A percentile compares a stretch with the other conserved stretches of the same genome.
Conservation (phyloP, 495 filamentous ascomycete genomes). For the Aspergillus mulundensis region DNA sequence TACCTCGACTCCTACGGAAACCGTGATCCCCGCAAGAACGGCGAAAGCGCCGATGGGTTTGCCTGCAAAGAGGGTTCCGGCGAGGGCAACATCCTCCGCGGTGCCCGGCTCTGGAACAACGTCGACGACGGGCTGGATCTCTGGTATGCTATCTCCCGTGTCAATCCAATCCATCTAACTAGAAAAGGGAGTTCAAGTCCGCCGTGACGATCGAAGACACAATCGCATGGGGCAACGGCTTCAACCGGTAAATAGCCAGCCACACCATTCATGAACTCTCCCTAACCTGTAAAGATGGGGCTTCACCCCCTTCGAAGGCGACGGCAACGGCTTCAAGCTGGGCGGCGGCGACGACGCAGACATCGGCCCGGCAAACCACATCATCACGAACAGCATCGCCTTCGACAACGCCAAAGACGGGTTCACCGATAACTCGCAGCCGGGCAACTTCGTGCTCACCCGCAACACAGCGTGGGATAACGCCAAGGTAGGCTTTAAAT, state of each 20-base stretch:
- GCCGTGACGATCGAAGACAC: slow-evolving; percentile 22
- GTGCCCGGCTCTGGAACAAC: slow-evolving; percentile 20
- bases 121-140: slow-evolving; percentile 20
- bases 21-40: slow-evolving; percentile 20
- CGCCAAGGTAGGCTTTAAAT: slow-evolving; percentile 12
- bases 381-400: slow-evolving; percentile 15
- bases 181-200: slow-evolving; percentile 19
- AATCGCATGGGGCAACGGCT: slow-evolving; percentile 18
- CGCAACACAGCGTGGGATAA: slow-evolving; percentile 21
- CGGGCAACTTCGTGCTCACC: slow-evolving; percentile 15
- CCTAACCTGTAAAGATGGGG: slow-evolving; percentile 9
- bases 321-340: slow-evolving; percentile 21
- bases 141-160: slow-evolving; percentile 15
- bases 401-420: slow-evolving; percentile 18
- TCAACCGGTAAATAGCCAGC: slow-evolving; percentile 14
- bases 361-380: slow-evolving; percentile 16
- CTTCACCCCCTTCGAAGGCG: slow-evolving; percentile 20
- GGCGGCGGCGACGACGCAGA: slow-evolving; percentile 18
- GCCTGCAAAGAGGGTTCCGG: slow-evolving; percentile 20
- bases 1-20: slow-evolving; percentile 20
- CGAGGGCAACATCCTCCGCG: slow-evolving; percentile 17
- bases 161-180: too few species aligned
- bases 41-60: slow-evolving; percentile 20
- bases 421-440: slow-evolving; percentile 22
- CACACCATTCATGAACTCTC: neutral